Percentiles rank a stretch among this genome's conserved stretches.
Evolutionary conservation across 331 rosid species (phyloP).

Genomic region (Pyrus hybrid): DNA sequence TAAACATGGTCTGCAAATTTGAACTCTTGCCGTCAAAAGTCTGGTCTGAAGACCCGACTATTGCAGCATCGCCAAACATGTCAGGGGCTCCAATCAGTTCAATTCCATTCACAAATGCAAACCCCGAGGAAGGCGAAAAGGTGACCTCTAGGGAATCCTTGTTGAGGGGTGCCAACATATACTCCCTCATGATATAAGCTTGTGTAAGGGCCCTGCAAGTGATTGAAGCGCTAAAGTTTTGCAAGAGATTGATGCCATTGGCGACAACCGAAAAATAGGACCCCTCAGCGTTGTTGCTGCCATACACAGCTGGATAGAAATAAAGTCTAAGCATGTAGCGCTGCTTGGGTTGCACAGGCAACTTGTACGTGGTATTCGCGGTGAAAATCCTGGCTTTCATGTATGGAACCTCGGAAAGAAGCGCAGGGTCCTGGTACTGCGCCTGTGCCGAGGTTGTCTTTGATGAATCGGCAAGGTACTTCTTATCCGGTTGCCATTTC

Average conservation of each 20-base stretch:
- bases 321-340: constrained; percentile 82
- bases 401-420: constrained; percentile 57
- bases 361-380: constrained; percentile 48
- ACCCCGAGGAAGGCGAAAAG: constrained; percentile 52
- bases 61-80: constrained; percentile 24
- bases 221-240: constrained; percentile 61
- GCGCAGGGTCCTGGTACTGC: constrained; percentile 74
- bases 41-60: constrained; percentile 36
- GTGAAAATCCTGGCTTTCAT: constrained; percentile 64
- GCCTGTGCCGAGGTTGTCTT: constrained; percentile 37
- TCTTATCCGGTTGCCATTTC: constrained; percentile 57
- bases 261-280: constrained; percentile 59
- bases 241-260: constrained; percentile 48
- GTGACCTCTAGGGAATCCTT: constrained; percentile 38
- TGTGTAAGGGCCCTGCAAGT: constrained; percentile 70
- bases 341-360: constrained; percentile 31
- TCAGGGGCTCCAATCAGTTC: constrained; percentile 47
- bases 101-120: constrained; percentile 77
- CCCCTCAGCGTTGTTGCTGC: constrained; percentile 21
- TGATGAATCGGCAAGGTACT: constrained; percentile 23
- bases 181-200: constrained; percentile 66
- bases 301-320: constrained; percentile 71
- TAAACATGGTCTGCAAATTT: constrained; percentile 58
- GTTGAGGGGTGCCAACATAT: constrained; percentile 42
- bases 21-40: constrained; percentile 24